Evolutionary conservation across 1,139 yeast species (phyloP).

Genomic region (Hanseniaspora sp.): DNA sequence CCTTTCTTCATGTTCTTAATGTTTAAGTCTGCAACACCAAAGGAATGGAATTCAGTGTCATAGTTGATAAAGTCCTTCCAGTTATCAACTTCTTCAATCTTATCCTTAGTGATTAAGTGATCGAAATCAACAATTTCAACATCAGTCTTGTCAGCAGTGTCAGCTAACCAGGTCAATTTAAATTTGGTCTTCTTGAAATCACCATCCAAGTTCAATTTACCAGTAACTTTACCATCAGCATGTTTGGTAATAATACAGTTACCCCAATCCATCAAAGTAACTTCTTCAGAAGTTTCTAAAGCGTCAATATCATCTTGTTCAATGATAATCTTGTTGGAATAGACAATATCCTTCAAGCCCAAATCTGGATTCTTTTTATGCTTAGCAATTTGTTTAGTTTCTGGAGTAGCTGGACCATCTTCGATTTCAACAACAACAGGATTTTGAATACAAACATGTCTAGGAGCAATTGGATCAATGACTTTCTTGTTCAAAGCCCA

Average conservation of each 20-base stretch:
- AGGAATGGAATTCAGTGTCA: constrained; percentile 70
- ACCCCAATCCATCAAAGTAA: constrained; percentile 99
- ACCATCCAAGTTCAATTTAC: constrained; percentile 82
- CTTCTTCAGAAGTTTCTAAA: constrained; percentile 66
- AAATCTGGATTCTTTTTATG: constrained; percentile 93
- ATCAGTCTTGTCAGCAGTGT: constrained; percentile 55
- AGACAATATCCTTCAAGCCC: constrained; percentile 72
- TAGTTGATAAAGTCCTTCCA: constrained; percentile 89
- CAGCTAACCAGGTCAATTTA: constrained; percentile 92
- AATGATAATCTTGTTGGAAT: constrained; percentile 51
- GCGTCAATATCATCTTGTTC: constrained; percentile 85
- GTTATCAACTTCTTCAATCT: constrained; percentile 87
- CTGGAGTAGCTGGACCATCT: constrained; percentile 53
- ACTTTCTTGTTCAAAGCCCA: constrained; percentile 96
- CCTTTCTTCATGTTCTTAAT: constrained; percentile 67
- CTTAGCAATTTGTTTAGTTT: constrained; percentile 67
- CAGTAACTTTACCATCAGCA: constrained; percentile 59
- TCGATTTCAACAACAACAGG: constrained; percentile 55
- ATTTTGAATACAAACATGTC: constrained; percentile 70
- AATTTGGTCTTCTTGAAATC: constrained; percentile 95
- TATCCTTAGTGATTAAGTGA: constrained; percentile 90
- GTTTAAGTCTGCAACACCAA: constrained; percentile 73
- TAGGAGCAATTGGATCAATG: constrained; percentile 92
- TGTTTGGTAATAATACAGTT: constrained; percentile 68
- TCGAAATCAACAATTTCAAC: constrained; percentile 87